Conservation (phyloP, 2,329 filamentous ascomycete genomes). For the Xylariaceae sp. region DNA sequence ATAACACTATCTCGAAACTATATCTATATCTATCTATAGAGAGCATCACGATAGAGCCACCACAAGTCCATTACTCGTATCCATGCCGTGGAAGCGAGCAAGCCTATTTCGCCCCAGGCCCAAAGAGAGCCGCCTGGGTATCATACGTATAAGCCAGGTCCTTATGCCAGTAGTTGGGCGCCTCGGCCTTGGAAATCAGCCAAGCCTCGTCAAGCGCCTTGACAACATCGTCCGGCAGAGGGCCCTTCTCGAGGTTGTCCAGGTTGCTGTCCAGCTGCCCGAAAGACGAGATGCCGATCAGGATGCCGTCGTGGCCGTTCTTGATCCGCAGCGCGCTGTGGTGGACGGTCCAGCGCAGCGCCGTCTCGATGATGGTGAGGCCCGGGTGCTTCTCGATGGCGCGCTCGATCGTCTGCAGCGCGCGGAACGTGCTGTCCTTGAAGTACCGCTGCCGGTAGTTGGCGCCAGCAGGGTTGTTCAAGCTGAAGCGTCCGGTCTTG, state of each 20-base stretch:
- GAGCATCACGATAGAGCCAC: too few relatives aligned
- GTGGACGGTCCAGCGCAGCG: constrained; percentile 68
- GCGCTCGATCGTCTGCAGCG: constrained; percentile 63
- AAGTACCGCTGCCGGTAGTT: constrained; percentile 69
- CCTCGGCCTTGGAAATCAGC: constrained; percentile 60
- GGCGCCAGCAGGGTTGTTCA: constrained; percentile 44
- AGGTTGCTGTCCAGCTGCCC: constrained; percentile 57
- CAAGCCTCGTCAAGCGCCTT: constrained; percentile 73
- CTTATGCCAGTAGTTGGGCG: constrained; percentile 51
- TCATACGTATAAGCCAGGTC: constrained; percentile 66
- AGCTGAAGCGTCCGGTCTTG: constrained; percentile 65
- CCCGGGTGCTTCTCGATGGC: constrained; percentile 60
- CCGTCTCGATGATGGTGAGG: constrained; percentile 66
- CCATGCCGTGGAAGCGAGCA: too few relatives aligned
- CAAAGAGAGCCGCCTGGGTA: constrained; percentile 57
- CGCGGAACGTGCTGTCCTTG: constrained; percentile 59
- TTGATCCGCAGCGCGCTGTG: constrained; percentile 58
- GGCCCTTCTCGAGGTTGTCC: constrained; percentile 60
- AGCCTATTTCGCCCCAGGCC: constrained; percentile 38
- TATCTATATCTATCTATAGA: too few relatives aligned
- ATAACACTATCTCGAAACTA: too few relatives aligned
- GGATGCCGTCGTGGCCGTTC: constrained; percentile 54
- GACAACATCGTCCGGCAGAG: constrained; percentile 72
- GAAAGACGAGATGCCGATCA: constrained; percentile 56
- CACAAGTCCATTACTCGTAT: too few relatives aligned